phyloP scores from a whole-genome alignment of 805 yeast species.

The Candida glaebosa region DNA sequence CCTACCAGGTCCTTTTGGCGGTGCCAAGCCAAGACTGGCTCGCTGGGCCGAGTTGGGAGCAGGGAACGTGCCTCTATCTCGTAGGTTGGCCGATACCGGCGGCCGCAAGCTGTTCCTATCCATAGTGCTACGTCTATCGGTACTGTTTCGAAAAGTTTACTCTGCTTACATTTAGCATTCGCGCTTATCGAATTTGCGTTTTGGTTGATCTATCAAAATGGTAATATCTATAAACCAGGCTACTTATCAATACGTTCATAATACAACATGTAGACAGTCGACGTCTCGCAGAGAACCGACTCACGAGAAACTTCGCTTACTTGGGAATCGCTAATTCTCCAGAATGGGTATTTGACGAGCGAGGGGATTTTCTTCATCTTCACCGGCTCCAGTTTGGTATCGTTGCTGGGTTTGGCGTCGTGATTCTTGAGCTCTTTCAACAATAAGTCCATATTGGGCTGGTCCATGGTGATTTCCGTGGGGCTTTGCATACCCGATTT shows the following conservation, averaged over 20 bases:
- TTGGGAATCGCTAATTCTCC: slow-evolving; percentile 81
- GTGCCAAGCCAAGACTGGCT: slow-evolving; percentile 12
- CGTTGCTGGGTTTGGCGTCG: slow-evolving; percentile 1
- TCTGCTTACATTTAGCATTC: too few relatives aligned
- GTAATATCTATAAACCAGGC: too few relatives aligned
- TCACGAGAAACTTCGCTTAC: slow-evolving; percentile 57
- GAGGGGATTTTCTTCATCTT: slow-evolving; percentile 54
- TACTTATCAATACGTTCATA: slow-evolving; percentile 56
- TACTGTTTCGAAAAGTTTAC: too few relatives aligned
- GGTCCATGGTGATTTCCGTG: slow-evolving; percentile 36
- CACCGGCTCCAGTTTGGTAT: slow-evolving; percentile 16
- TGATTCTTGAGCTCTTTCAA: slow-evolving; percentile 3
- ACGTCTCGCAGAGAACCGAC: slow-evolving; percentile 63
- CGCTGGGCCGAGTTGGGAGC: slow-evolving; percentile 37
- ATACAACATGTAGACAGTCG: slow-evolving; percentile 82
- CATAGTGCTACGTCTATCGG: too few relatives aligned
- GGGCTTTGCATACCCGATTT: slow-evolving; percentile 40
- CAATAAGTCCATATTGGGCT: slow-evolving; percentile 15
- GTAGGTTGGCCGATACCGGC: background rate
- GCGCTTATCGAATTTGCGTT: too few relatives aligned
- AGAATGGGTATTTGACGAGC: slow-evolving; percentile 58
- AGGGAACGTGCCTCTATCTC: slow-evolving; percentile 19
- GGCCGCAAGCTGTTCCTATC: slow-evolving; percentile 3
- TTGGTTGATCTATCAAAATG: too few relatives aligned
- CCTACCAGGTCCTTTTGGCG: slow-evolving; percentile 12